Evolutionary conservation across 129 eudicot species (phyloP).

Genomic region (Flaveria robusta): DNA sequence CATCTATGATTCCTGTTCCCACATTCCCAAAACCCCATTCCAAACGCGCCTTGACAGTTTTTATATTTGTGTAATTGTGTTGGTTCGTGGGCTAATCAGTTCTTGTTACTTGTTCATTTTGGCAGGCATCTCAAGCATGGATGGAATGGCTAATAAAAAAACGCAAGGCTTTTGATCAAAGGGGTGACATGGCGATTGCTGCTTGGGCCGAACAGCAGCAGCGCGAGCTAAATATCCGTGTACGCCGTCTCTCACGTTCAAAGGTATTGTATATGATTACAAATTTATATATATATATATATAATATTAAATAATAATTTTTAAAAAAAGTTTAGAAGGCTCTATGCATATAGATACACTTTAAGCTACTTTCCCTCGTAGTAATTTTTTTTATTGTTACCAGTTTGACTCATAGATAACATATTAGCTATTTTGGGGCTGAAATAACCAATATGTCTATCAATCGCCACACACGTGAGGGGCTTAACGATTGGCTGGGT

Average conservation of each 20-base stretch:
- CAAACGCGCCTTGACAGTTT: neutral
- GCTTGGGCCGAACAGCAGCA: slow-evolving; percentile 99
- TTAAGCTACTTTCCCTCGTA: neutral
- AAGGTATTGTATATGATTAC: slow-evolving; percentile 53
- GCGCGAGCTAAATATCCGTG: slow-evolving; percentile 79
- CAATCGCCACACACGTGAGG: neutral
- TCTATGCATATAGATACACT: neutral
- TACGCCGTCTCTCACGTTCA: slow-evolving; percentile 93
- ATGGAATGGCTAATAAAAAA: slow-evolving; percentile 97
- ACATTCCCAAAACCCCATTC: too few species aligned
- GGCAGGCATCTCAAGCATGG: slow-evolving; percentile 99
- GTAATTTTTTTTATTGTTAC: neutral
- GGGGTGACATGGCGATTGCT: slow-evolving; percentile 97
- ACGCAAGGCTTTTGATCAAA: slow-evolving; percentile 91
- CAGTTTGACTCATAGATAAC: neutral
- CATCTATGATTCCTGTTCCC: neutral
- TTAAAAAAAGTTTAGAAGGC: neutral
- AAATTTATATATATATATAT: neutral
- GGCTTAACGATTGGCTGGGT: neutral
- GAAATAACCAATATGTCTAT: neutral
- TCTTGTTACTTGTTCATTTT: slow-evolving; percentile 17
- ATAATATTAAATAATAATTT: neutral
- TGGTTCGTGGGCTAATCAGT: neutral
- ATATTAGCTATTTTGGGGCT: neutral
- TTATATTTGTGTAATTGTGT: neutral